Conservation (phyloP, 345 rosid species). For the Citrus hindsii region DNA sequence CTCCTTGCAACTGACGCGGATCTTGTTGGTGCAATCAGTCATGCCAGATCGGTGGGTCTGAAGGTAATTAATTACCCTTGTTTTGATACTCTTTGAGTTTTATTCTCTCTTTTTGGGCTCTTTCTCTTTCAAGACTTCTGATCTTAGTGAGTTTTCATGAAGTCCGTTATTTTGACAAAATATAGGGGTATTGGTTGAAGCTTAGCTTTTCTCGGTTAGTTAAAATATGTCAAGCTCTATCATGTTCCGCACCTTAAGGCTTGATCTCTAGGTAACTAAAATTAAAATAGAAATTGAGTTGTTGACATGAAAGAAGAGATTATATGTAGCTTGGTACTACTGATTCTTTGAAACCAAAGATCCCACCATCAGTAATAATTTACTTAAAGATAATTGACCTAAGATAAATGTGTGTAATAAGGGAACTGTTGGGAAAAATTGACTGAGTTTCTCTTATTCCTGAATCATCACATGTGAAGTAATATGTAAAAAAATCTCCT, state of each 20-base stretch:
- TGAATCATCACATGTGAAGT: no score
- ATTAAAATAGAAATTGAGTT: no score
- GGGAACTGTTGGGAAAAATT: no score
- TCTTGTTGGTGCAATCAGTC: slow-evolving; percentile 63
- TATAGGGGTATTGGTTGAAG: not conserved
- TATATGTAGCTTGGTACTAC: no score
- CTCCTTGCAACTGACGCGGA: slow-evolving; percentile 69
- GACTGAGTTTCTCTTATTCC: no score
- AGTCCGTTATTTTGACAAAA: not conserved
- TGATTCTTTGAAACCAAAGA: no score
- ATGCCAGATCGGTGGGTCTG: slow-evolving; percentile 61
- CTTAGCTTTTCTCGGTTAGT: not conserved
- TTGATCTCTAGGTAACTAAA: no score
- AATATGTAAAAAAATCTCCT: no score
- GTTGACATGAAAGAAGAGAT: no score
- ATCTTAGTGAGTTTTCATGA: not conserved
- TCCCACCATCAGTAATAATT: no score
- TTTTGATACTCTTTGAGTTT: not conserved
- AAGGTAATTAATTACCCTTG: slow-evolving; percentile 46
- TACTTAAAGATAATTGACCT: no score
- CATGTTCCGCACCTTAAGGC: not conserved
- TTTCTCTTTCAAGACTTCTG: not conserved
- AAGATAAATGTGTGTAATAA: no score
- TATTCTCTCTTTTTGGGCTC: not conserved
- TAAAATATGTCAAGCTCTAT: not conserved